These are phyloP conservation scores for Phytophthora tentaculata DNA, from an alignment of 352 stramenopile genomes.

Conservation along the genomic window DNA sequence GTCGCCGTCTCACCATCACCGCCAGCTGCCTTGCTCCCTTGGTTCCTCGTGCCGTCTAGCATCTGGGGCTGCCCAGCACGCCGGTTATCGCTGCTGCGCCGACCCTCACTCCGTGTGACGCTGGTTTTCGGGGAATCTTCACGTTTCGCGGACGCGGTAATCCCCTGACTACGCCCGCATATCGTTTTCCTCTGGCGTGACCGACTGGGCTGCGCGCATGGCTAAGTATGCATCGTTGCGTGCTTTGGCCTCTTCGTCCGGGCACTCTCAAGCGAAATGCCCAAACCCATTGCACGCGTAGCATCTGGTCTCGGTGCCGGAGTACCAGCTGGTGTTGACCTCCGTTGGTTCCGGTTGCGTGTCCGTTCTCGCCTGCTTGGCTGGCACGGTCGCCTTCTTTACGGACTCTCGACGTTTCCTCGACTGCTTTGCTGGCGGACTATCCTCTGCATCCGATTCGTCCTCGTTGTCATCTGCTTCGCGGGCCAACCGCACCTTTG, in stretches of 20 bases:
- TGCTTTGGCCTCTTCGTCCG: neutral
- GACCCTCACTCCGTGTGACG: too few species aligned
- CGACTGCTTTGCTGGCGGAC: too few species aligned
- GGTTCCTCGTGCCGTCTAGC: too few species aligned
- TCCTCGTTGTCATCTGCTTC: too few species aligned
- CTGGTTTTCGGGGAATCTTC: neutral
- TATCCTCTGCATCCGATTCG: too few species aligned
- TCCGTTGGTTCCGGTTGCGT: neutral
- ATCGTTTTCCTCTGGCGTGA: neutral
- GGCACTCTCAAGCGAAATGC: neutral
- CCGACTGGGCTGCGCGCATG: neutral
- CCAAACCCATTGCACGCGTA: neutral
- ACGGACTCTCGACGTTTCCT: too few species aligned
- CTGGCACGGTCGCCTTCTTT: neutral
- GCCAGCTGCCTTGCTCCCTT: too few species aligned
- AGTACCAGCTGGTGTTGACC: too few species aligned
- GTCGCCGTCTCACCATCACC: too few species aligned
- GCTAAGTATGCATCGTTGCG: neutral
- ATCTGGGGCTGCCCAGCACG: too few species aligned
- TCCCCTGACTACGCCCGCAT: neutral
- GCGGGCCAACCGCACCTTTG: too few species aligned
- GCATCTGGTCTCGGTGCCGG: neutral
- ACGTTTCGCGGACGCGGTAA: neutral
- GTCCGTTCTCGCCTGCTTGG: neutral
- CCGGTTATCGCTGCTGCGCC: too few species aligned